These are phyloP conservation scores for Immersiella caudata DNA, from an alignment of 495 filamentous ascomycete species.

Conservation along the genomic window DNA sequence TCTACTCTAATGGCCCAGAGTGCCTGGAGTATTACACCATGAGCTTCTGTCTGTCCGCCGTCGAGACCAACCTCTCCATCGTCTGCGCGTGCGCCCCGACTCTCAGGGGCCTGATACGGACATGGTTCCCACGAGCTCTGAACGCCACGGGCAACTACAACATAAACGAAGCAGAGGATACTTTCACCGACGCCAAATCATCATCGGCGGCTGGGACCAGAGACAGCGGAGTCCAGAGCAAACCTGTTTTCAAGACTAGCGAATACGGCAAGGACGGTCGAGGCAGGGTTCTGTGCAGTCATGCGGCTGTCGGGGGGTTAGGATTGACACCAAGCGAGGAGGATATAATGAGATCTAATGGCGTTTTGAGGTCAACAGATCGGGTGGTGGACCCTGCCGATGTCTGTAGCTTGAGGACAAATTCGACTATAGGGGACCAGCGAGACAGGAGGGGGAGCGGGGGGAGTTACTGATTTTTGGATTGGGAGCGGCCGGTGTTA, in stretches of 20 bases:
- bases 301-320: neutral
- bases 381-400: conserved; percentile 9
- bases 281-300: conserved; percentile 2
- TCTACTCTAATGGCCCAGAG: conserved; percentile 2
- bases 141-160: neutral
- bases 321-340: conserved; percentile 23
- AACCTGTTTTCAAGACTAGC: neutral
- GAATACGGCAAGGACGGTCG: conserved; percentile 11
- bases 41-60: conserved; percentile 21
- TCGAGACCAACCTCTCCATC: conserved; percentile 33
- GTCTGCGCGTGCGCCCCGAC: conserved; percentile 35
- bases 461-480: neutral
- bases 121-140: conserved; percentile 10
- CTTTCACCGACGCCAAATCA: neutral
- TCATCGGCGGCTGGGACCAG: neutral
- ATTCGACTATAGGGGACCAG: neutral
- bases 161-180: neutral
- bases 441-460: neutral
- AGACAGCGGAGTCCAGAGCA: neutral
- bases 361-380: conserved; percentile 4
- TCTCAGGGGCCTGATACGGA: conserved; percentile 22
- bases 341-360: conserved; percentile 20
- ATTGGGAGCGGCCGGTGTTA: neutral
- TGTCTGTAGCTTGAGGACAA: neutral
- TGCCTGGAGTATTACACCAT: conserved; percentile 17